Conservation (phyloP, 2,329 filamentous ascomycete genomes). For the Daldinia sp. region DNA sequence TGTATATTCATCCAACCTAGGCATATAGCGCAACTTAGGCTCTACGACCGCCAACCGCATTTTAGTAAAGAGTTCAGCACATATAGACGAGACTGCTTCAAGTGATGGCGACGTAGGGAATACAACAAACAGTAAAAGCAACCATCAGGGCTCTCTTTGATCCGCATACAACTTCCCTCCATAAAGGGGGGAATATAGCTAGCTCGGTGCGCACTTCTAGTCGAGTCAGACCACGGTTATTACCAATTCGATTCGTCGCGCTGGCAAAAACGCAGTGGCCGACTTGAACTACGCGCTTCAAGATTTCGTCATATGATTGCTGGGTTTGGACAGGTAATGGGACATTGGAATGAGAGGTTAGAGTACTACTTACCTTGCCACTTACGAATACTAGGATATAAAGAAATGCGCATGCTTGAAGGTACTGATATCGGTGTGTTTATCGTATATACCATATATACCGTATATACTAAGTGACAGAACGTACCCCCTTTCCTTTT, state of each 20-base stretch:
- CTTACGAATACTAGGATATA: neutral
- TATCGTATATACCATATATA: neutral
- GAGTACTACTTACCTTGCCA: neutral
- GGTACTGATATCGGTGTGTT: neutral
- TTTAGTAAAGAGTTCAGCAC: too few relatives aligned
- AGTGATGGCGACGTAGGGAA: neutral
- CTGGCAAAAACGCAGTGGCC: conserved; percentile 41
- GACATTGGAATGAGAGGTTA: neutral
- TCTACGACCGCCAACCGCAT: too few relatives aligned
- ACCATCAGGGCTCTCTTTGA: conserved; percentile 70
- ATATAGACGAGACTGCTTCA: too few relatives aligned
- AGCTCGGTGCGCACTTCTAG: conserved; percentile 51
- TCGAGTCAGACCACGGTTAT: conserved; percentile 51
- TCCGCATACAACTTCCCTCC: conserved; percentile 55
- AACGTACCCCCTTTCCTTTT: neutral
- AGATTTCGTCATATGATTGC: conserved; percentile 60
- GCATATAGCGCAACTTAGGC: too few relatives aligned
- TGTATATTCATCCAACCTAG: too few relatives aligned
- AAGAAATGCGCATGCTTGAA: neutral
- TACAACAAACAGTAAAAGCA: conserved; percentile 14
- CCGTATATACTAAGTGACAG: neutral
- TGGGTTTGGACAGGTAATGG: neutral
- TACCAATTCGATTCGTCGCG: too few relatives aligned
- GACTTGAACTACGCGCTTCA: conserved; percentile 24
- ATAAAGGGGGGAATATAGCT: conserved; percentile 24